Conservation (phyloP, 495 filamentous ascomycete genomes). For the Penicillium flavigenum region DNA sequence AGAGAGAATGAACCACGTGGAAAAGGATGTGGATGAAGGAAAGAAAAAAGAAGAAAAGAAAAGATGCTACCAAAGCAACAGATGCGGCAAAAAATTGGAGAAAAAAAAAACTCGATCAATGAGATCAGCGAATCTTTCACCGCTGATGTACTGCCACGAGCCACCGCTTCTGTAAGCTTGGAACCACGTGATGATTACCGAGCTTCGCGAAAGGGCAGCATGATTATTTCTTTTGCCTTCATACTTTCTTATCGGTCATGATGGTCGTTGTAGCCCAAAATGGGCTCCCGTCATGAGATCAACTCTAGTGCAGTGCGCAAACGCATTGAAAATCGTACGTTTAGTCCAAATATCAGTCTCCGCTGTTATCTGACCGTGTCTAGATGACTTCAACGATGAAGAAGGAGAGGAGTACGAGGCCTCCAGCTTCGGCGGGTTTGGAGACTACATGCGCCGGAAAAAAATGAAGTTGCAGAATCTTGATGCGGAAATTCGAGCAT, state of each 20-base stretch:
- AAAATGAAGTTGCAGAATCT: constrained; percentile 95
- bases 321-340: constrained; percentile 69
- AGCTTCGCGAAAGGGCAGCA: constrained; percentile 8
- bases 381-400: constrained; percentile 65
- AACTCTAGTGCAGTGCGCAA: constrained; percentile 79
- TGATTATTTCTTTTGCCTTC: neutral
- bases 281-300: constrained; percentile 77
- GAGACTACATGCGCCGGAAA: constrained; percentile 89
- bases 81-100: constrained; percentile 12
- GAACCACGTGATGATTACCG: constrained; percentile 18
- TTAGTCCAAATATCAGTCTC: neutral
- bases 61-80: constrained; percentile 28
- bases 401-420: constrained; percentile 87
- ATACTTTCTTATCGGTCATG: constrained; percentile 23
- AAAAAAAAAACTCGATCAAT: constrained; percentile 27
- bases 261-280: constrained; percentile 42
- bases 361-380: constrained; percentile 17
- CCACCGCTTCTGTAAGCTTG: constrained; percentile 27
- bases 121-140: constrained; percentile 13
- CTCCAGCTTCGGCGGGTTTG: constrained; percentile 83
- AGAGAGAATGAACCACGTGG: constrained; percentile 28
- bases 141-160: constrained; percentile 22
- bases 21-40: constrained; percentile 30
- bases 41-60: constrained; percentile 20
- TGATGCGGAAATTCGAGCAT: constrained; percentile 73